Evolutionary conservation across 371 early-diverging fungal species (phyloP), one percentile per base, ranked within the genome.

Genomic region (Mortierella sp.): DNA sequence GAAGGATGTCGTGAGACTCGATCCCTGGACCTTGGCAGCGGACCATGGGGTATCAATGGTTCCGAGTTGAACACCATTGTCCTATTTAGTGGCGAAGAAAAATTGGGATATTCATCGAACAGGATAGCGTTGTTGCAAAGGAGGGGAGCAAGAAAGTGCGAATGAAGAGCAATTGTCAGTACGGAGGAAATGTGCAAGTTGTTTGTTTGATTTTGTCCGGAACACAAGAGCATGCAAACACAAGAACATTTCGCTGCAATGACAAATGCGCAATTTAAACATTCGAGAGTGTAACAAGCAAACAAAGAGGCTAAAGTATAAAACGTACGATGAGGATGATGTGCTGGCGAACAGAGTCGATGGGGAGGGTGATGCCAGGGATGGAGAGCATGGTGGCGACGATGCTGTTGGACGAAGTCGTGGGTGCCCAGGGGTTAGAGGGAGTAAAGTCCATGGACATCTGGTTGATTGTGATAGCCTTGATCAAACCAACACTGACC

Each of bases 361-460:
- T 82, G 13, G 83, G 83, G 41, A 82, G 73, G 26, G 68, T 69
- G 39, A 82, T 72, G 26, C 83, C 83, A 29, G 83, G 79, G 58
- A 82, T 74, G 43, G 75, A 74, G 40, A 82, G 50, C 83, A 82
- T 82, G 22, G 71, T 71, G 37, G 83, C 83, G 9, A 75, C 73
- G 45, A 82, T 26, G 37, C 48, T 73, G 75, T 41, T 75, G 67
- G 83, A 82, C 5, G 78, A 77, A 14, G 78, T 75, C 22, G 64
- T 65, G 16, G 82, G 82, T 1, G 70, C 76, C 72, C 73, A 78
- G 16, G 76, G 66, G 69, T 77, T 72, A 10, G 76, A 4, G 34
- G 78, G 55, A 0, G 83, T 78, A 53, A 82, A 82, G 76, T 82
- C 83, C 79, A 82, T 82, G 19, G 83, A 64, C 83, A 82, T 72